These are phyloP conservation scores for Ceratobasidium sp. DNA, from an alignment of 1,284 basidiomycete species.

Conservation along the genomic window DNA sequence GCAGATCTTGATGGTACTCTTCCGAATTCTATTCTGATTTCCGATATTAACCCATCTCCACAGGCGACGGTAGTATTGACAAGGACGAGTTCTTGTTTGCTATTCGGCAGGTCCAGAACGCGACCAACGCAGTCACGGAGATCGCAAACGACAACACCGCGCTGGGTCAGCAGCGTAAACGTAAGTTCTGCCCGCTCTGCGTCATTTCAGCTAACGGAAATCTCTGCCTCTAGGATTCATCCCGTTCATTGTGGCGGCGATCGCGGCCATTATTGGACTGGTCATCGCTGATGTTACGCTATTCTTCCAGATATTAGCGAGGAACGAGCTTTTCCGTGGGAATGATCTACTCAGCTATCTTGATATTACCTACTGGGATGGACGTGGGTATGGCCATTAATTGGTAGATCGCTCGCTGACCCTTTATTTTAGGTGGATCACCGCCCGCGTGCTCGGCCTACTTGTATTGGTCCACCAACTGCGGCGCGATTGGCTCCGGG, in stretches of 20 bases:
- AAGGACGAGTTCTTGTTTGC: constrained; percentile 22
- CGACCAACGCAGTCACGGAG: background rate
- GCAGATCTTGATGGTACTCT: constrained; percentile 9
- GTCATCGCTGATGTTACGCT: constrained; percentile 26
- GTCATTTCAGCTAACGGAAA: background rate
- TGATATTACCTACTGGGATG: constrained; percentile 31
- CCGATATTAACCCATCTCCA: background rate
- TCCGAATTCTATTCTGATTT: background rate
- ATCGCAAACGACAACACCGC: constrained; percentile 19
- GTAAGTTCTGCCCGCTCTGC: background rate
- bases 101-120: constrained; percentile 30
- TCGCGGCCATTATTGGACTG: constrained; percentile 8
- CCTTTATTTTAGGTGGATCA: background rate
- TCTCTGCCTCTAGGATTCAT: constrained; percentile 11
- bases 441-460: constrained; percentile 21
- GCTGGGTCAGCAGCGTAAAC: constrained; percentile 14
- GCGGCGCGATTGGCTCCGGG: constrained; percentile 27
- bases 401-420: background rate
- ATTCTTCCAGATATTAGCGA: constrained; percentile 19
- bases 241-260: background rate
- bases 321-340: constrained; percentile 1
- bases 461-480: constrained; percentile 33
- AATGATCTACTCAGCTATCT: constrained; percentile 25
- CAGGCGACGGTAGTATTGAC: constrained; percentile 19
- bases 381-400: background rate